These are phyloP conservation scores for Grosmannia clavigera DNA, from an alignment of 2,329 filamentous ascomycete species.

Conservation along the genomic window DNA sequence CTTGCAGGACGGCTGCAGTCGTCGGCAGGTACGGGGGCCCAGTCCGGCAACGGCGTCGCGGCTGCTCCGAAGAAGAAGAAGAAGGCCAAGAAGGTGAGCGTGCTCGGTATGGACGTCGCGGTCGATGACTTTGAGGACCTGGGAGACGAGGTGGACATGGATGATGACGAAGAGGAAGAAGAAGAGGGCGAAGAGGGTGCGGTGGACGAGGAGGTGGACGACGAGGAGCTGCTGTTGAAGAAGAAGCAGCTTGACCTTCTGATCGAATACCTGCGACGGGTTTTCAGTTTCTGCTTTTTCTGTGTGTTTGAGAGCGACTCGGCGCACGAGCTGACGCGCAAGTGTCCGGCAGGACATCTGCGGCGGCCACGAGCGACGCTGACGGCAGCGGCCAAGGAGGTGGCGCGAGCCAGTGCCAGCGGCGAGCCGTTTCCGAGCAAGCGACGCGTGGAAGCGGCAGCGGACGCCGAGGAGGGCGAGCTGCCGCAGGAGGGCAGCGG, in stretches of 20 bases:
- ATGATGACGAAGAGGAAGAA: slow-evolving; percentile 62
- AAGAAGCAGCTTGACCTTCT: slow-evolving; percentile 95
- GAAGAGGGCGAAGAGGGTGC: slow-evolving; percentile 75
- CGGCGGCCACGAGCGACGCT: slow-evolving; percentile 80
- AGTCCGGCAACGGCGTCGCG: background rate
- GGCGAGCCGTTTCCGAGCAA: slow-evolving; percentile 77
- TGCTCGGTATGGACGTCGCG: slow-evolving; percentile 47
- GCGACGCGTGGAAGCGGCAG: slow-evolving; percentile 43
- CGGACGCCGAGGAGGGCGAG: slow-evolving; percentile 46
- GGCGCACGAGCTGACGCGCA: slow-evolving; percentile 85
- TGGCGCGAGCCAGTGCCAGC: slow-evolving; percentile 70
- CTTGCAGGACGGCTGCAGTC: slow-evolving; percentile 65
- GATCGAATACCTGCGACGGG: slow-evolving; percentile 90
- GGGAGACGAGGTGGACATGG: slow-evolving; percentile 48
- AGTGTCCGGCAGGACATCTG: slow-evolving; percentile 95
- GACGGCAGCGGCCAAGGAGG: slow-evolving; percentile 69
- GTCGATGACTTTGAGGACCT: slow-evolving; percentile 54
- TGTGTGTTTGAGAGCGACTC: slow-evolving; percentile 98
- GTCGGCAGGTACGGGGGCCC: slow-evolving; percentile 23
- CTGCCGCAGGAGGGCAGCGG: slow-evolving; percentile 49
- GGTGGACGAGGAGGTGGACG: slow-evolving; percentile 72
- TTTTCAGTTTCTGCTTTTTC: slow-evolving; percentile 99
- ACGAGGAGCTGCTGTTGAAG: slow-evolving; percentile 77
- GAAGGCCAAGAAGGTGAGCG: slow-evolving; percentile 48
- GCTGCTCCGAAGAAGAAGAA: slow-evolving; percentile 23